phyloP scores from a whole-genome alignment of 139 green algal species.

The Chlamydomonas sp. region DNA sequence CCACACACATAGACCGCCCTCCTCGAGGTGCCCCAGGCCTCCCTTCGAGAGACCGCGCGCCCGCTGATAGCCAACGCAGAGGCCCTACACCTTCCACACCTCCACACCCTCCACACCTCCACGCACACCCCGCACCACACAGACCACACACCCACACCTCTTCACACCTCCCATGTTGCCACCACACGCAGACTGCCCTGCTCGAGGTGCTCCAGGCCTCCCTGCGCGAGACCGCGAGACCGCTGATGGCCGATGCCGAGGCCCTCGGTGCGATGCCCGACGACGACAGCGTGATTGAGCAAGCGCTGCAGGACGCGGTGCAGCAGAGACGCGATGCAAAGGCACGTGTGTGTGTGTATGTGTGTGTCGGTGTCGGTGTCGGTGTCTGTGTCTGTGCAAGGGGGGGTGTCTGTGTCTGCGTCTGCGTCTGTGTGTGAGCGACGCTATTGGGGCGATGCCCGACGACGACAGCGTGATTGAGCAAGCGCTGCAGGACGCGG shows the following conservation, averaged over 20 bases:
- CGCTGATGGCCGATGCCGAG: background rate
- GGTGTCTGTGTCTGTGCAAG: too few relatives aligned
- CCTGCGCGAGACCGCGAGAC: background rate
- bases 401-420: too few relatives aligned
- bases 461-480: constrained; percentile 2
- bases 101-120: background rate
- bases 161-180: background rate
- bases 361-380: too few relatives aligned
- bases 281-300: background rate
- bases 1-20: background rate
- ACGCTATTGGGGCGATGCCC: background rate
- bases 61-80: background rate
- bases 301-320: background rate
- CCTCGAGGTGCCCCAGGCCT: background rate
- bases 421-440: too few relatives aligned
- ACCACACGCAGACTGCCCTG: constrained; percentile 1
- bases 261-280: background rate
- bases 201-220: background rate
- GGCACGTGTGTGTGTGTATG: too few relatives aligned
- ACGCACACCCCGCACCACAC: too few relatives aligned
- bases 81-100: background rate
- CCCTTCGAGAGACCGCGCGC: background rate
- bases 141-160: too few relatives aligned
- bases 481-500: background rate
- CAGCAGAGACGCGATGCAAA: constrained; percentile 7